These are phyloP conservation scores for Xylaria sp. DNA, from an alignment of 2,329 filamentous ascomycete genomes.

Conservation along the genomic window DNA sequence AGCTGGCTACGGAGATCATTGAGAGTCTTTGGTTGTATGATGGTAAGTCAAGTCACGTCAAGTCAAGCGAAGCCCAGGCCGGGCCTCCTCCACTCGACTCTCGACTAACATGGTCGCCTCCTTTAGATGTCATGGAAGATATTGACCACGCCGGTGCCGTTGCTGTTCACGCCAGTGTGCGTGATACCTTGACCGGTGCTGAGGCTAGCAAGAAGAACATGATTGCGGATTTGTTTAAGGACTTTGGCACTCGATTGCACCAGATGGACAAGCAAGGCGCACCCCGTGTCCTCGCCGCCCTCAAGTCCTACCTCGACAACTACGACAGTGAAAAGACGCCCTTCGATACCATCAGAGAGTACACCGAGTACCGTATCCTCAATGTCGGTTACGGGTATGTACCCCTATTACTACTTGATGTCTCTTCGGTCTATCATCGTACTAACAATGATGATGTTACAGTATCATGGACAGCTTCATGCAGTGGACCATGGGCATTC, in stretches of 20 bases:
- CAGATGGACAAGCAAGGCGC: conserved; percentile 21
- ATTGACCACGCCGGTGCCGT: conserved; percentile 18
- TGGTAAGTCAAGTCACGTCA: conserved; percentile 12
- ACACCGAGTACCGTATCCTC: conserved; percentile 22
- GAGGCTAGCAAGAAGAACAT: conserved; percentile 15
- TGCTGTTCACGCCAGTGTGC: conserved; percentile 17
- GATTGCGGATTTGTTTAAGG: conserved; percentile 18
- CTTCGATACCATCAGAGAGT: conserved; percentile 21
- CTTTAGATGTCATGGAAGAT: conserved; percentile 21
- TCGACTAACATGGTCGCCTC: not conserved
- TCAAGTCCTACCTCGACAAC: conserved; percentile 22
- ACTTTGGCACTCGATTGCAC: conserved; percentile 17
- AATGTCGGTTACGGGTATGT: conserved; percentile 22
- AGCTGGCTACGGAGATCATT: conserved; percentile 22
- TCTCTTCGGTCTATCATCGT: not conserved
- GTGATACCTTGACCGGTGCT: conserved; percentile 12
- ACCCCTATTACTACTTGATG: not conserved
- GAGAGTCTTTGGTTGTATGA: conserved; percentile 22
- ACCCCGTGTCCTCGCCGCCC: conserved; percentile 14
- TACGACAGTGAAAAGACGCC: conserved; percentile 23
- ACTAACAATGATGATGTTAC: not conserved
- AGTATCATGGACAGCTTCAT: conserved; percentile 25
- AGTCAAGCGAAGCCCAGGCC: not conserved
- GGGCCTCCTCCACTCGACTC: not conserved
- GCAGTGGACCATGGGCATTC: conserved; percentile 21